Conservation (phyloP, 2,329 filamentous ascomycete genomes). For the Sarocladiaceae sp. region DNA sequence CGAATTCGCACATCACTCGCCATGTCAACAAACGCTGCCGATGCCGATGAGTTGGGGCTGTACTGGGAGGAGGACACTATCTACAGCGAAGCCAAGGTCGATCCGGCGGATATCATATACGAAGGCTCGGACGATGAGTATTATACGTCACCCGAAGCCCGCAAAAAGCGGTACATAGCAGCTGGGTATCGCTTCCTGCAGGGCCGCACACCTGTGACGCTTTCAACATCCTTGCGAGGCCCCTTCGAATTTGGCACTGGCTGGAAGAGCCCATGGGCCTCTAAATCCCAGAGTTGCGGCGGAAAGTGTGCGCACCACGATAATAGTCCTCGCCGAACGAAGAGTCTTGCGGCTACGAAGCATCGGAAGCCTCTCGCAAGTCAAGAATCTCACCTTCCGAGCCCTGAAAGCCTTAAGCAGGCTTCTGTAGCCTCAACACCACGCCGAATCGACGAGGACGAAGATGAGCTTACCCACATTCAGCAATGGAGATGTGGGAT, state of each 20-base stretch:
- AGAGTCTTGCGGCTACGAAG: neutral
- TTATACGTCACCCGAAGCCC: constrained; percentile 38
- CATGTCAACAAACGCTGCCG: constrained; percentile 2
- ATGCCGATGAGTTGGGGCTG: constrained; percentile 1
- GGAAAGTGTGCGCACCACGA: neutral
- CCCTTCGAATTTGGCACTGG: constrained; percentile 48
- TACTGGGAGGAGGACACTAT: constrained; percentile 28
- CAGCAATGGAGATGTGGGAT: constrained; percentile 7
- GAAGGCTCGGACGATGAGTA: constrained; percentile 52
- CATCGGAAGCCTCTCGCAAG: neutral
- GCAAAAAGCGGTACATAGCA: constrained; percentile 49
- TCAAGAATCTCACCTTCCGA: constrained; percentile 13
- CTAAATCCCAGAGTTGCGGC: constrained; percentile 11
- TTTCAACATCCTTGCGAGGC: constrained; percentile 55
- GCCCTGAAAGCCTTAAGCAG: constrained; percentile 17
- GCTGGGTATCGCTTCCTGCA: constrained; percentile 52
- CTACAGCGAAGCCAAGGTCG: constrained; percentile 38
- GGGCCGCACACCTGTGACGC: constrained; percentile 48
- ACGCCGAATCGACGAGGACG: constrained; percentile 13
- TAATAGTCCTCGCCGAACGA: neutral
- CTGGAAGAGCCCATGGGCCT: constrained; percentile 49
- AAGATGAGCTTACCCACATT: constrained; percentile 4
- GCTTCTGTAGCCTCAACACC: constrained; percentile 9
- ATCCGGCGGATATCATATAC: constrained; percentile 42
- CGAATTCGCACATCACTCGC: no score